Conservation (phyloP, 2,329 filamentous ascomycete genomes). For the Scorias spongiosa region DNA sequence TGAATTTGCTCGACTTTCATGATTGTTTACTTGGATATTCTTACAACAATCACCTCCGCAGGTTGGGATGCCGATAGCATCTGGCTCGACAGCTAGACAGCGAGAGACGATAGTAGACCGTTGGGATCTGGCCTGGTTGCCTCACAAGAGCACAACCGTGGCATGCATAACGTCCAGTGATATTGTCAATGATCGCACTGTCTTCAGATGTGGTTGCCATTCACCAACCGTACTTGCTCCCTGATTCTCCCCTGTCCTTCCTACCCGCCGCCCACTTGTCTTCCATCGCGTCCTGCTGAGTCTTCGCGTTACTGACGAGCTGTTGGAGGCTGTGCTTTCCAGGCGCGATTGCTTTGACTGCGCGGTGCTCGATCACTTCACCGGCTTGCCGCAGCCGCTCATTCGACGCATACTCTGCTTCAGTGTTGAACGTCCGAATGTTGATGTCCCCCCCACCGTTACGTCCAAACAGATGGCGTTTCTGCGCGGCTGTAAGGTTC, state of each 20-base stretch:
- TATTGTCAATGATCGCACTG: too few relatives aligned
- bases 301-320: constrained; percentile 67
- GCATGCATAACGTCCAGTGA: too few relatives aligned
- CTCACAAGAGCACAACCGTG: too few relatives aligned
- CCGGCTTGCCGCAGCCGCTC: constrained; percentile 57
- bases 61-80: too few relatives aligned
- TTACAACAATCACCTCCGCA: too few relatives aligned
- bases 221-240: constrained; percentile 66
- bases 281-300: constrained; percentile 73
- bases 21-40: too few relatives aligned
- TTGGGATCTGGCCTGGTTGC: too few relatives aligned
- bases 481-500: constrained; percentile 60
- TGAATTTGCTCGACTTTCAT: too few relatives aligned
- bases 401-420: constrained; percentile 74
- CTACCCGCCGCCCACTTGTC: constrained; percentile 77
- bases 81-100: too few relatives aligned
- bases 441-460: constrained; percentile 28
- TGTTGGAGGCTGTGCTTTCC: constrained; percentile 84
- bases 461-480: constrained; percentile 76
- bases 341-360: constrained; percentile 66
- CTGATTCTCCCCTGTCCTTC: constrained; percentile 67
- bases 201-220: too few relatives aligned
- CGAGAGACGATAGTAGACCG: too few relatives aligned
- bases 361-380: constrained; percentile 57
- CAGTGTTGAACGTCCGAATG: constrained; percentile 73